Percentiles rank a stretch among this genome's conserved stretches.
phyloP scores from a whole-genome alignment of 176 grass and related monocot genomes.

The Puya raimondii region DNA sequence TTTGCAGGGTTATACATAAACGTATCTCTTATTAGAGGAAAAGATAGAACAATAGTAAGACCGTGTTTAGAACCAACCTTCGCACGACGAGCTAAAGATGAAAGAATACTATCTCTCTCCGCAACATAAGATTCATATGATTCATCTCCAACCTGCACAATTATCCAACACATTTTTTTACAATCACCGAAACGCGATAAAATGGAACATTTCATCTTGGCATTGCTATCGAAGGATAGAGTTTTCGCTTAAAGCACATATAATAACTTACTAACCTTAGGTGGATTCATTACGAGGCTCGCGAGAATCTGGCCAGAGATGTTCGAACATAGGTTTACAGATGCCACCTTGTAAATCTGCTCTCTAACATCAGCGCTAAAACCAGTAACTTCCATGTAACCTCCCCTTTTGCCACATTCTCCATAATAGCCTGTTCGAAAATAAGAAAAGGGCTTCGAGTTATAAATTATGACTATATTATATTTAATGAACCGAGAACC shows the following conservation, averaged over 20 bases:
- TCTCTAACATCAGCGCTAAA: slow-evolving; percentile 89
- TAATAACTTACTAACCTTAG: slow-evolving; percentile 50
- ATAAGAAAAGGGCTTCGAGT: background rate
- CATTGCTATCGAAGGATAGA: background rate
- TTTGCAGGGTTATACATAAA: background rate
- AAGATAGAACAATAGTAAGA: background rate
- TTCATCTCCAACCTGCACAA: slow-evolving; percentile 78
- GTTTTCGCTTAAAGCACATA: slow-evolving; percentile 1
- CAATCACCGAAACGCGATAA: background rate
- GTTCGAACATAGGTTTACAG: slow-evolving; percentile 93
- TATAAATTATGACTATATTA: background rate
- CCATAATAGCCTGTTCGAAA: slow-evolving; percentile 67
- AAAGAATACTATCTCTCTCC: slow-evolving; percentile 78
- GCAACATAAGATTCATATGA: slow-evolving; percentile 74
- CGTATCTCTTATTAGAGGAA: background rate
- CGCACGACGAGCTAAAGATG: slow-evolving; percentile 74
- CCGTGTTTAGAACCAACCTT: slow-evolving; percentile 36
- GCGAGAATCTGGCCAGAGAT: slow-evolving; percentile 86
- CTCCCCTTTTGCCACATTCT: slow-evolving; percentile 98
- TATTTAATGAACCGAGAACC: background rate
- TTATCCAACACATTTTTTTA: slow-evolving; percentile 8
- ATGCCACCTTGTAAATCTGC: slow-evolving; percentile 97
- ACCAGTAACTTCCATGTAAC: slow-evolving; percentile 96
- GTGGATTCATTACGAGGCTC: slow-evolving; percentile 97
- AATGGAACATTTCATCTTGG: background rate